A percentile compares a stretch with the other conserved stretches of the same genome.
Conservation (phyloP, 345 rosid species). For the Dovyalis caffra region DNA sequence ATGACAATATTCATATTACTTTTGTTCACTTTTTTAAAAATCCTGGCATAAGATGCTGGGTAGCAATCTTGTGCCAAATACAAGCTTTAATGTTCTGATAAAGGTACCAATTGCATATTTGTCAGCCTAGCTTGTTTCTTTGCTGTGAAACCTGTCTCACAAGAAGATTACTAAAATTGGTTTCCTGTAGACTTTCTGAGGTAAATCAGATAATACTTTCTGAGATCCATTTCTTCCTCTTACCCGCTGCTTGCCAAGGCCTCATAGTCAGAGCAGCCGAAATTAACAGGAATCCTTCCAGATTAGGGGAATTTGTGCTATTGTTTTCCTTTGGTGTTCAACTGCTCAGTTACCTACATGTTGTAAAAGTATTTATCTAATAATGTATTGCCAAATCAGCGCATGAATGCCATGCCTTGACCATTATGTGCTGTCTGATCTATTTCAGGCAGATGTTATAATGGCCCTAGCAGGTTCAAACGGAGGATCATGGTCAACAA, state of each 20-base stretch:
- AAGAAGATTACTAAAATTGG: neutral
- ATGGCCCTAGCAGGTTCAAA: constrained; percentile 97
- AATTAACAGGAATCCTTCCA: neutral
- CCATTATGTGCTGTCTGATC: constrained; percentile 20
- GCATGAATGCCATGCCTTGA: constrained; percentile 2
- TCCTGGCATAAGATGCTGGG: neutral
- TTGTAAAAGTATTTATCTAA: neutral
- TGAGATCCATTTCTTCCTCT: neutral
- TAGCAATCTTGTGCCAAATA: neutral
- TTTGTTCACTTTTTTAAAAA: neutral
- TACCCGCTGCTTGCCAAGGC: neutral
- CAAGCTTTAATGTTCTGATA: neutral
- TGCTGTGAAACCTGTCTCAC: neutral
- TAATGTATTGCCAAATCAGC: neutral
- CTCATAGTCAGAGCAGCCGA: neutral
- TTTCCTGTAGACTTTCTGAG: neutral
- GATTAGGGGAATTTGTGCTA: neutral
- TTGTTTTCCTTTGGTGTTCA: neutral
- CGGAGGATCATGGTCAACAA: constrained; percentile 95
- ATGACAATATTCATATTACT: neutral
- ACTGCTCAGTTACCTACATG: neutral
- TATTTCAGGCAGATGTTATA: constrained; percentile 84
- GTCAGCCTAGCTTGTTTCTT: neutral
- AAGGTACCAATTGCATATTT: neutral
- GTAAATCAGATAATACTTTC: neutral